phyloP scores from a whole-genome alignment of 768 basidiomycete species.

The Postia placenta region DNA sequence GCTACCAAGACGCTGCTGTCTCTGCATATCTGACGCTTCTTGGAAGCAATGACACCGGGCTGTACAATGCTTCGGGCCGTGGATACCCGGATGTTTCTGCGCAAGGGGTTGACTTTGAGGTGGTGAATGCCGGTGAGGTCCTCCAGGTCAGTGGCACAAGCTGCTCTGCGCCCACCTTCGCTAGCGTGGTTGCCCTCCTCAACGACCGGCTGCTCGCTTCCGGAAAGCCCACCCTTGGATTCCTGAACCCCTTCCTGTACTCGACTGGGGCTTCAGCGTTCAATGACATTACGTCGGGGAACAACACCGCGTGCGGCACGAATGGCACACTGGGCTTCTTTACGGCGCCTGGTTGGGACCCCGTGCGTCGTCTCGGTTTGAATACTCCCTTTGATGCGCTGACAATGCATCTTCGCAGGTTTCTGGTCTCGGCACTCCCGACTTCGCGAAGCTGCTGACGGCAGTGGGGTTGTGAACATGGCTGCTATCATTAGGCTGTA shows the following conservation, averaged over 20 bases:
- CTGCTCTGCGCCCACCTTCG: slow-evolving; percentile 28
- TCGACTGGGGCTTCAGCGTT: slow-evolving; percentile 15
- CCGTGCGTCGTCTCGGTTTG: slow-evolving; percentile 12
- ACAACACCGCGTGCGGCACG: slow-evolving; percentile 16
- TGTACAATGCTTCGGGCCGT: no score
- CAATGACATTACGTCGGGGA: slow-evolving; percentile 27
- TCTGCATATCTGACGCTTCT: slow-evolving; percentile 20
- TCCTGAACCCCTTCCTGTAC: slow-evolving; percentile 24
- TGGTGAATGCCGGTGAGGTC: slow-evolving; percentile 26
- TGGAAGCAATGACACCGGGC: slow-evolving; percentile 10
- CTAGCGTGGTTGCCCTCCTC: slow-evolving; percentile 26
- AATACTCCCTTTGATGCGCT: not conserved
- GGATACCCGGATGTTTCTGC: no score
- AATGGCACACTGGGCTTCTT: slow-evolving; percentile 22
- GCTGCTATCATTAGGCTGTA: no score
- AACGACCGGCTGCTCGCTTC: slow-evolving; percentile 26
- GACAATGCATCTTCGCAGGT: not conserved
- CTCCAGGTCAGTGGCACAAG: slow-evolving; percentile 31
- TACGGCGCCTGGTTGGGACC: slow-evolving; percentile 24
- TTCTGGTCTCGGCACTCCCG: not conserved
- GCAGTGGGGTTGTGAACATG: no score
- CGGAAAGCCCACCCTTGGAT: slow-evolving; percentile 26
- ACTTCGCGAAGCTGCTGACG: not conserved
- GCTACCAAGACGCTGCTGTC: slow-evolving; percentile 28
- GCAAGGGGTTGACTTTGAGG: slow-evolving; percentile 3